A percentile compares a stretch with the other conserved stretches of the same genome.
phyloP scores from a whole-genome alignment of 805 yeast species.

The Candida ovalis region DNA sequence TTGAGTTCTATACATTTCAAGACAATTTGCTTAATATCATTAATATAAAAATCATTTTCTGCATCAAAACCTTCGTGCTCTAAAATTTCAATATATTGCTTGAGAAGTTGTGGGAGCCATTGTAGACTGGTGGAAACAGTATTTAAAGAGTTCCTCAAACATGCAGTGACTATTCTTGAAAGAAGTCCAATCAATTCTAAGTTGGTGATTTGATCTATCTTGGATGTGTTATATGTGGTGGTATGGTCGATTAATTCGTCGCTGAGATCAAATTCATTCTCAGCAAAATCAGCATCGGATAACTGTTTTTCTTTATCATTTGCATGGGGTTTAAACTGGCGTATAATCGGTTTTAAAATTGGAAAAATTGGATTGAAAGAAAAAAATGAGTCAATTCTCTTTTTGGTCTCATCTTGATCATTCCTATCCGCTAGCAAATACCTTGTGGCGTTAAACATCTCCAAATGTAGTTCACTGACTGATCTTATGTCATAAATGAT shows the following conservation, averaged over 20 bases:
- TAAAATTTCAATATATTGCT: slow-evolving; percentile 19
- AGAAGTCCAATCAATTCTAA: slow-evolving; percentile 5
- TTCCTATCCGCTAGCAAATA: slow-evolving; percentile 1
- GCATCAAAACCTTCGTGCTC: slow-evolving; percentile 11
- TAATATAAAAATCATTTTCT: slow-evolving; percentile 21
- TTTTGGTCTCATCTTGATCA: not conserved
- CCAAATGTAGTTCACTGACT: slow-evolving; percentile 18
- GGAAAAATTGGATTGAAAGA: slow-evolving; percentile 26
- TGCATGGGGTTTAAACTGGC: slow-evolving; percentile 8
- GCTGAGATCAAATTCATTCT: too few species aligned
- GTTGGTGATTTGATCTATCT: not conserved
- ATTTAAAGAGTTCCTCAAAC: not conserved
- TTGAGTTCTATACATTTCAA: slow-evolving; percentile 14
- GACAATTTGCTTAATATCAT: slow-evolving; percentile 16
- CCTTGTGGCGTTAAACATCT: slow-evolving; percentile 18
- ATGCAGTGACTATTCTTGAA: slow-evolving; percentile 5
- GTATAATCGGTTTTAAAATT: slow-evolving; percentile 20
- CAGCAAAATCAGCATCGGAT: not conserved
- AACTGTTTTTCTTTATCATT: not conserved
- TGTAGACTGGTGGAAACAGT: slow-evolving; percentile 13
- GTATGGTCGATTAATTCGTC: too few species aligned
- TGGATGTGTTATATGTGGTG: not conserved
- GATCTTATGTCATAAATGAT: slow-evolving; percentile 17
- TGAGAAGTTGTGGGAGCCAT: slow-evolving; percentile 26
- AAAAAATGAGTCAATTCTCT: slow-evolving; percentile 20